These are phyloP conservation scores for Globisporangium cederbergense DNA, from an alignment of 352 stramenopile genomes.

Conservation along the genomic window DNA sequence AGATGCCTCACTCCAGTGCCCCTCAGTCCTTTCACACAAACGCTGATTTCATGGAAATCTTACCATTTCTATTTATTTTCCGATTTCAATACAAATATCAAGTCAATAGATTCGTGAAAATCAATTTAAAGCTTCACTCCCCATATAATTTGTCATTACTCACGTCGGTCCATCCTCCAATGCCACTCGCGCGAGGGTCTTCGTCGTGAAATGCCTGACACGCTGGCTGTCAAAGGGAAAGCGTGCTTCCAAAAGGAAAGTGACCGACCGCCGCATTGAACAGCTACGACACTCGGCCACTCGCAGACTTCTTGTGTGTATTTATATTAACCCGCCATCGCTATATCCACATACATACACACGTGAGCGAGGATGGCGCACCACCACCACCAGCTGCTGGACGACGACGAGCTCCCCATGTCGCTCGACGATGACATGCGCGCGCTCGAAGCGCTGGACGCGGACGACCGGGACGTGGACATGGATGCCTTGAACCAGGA, in stretches of 20 bases:
- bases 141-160: neutral
- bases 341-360: neutral
- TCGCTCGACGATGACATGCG: slow-evolving; percentile 18
- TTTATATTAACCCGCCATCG: neutral
- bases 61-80: neutral
- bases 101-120: neutral
- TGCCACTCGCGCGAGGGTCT: neutral
- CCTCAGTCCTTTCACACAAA: neutral
- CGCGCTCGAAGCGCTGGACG: slow-evolving; percentile 16
- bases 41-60: neutral
- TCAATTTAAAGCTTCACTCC: neutral
- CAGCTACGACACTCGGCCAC: neutral
- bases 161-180: neutral
- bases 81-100: neutral
- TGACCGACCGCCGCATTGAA: neutral
- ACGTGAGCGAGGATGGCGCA: slow-evolving; percentile 5
- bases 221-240: neutral
- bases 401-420: slow-evolving; percentile 15
- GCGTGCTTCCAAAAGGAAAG: neutral
- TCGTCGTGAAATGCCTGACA: neutral
- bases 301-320: neutral
- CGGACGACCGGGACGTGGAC: slow-evolving; percentile 7
- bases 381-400: slow-evolving; percentile 5
- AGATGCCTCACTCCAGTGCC: neutral
- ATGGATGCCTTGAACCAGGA: slow-evolving; percentile 6